Percentiles rank a stretch among this genome's conserved stretches.
Evolutionary conservation across 1,284 basidiomycete genomes (phyloP).

Genomic region (Irpex sp.): DNA sequence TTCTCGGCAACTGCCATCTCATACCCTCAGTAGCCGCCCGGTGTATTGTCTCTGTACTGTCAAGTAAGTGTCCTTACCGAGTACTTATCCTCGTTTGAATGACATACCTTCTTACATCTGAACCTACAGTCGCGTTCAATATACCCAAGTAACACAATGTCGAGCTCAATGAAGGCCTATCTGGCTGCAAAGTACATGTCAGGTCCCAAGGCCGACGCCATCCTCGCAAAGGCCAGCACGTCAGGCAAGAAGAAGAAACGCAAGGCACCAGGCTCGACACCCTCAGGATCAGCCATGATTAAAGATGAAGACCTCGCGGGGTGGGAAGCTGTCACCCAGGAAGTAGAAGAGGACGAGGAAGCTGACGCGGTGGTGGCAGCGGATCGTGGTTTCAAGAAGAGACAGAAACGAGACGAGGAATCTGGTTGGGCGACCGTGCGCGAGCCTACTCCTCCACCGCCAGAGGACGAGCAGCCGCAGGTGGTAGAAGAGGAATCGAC

Average conservation of each 20-base stretch:
- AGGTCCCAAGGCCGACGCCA: conserved; percentile 94
- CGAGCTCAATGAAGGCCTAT: conserved; percentile 59
- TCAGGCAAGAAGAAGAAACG: conserved; percentile 69
- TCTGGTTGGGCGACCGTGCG: conserved; percentile 58
- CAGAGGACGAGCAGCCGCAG: conserved; percentile 66
- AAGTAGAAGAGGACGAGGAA: conserved; percentile 41
- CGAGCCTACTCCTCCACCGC: conserved; percentile 48
- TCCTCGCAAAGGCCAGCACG: conserved; percentile 62
- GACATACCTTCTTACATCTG: background rate
- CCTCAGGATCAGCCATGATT: conserved; percentile 36
- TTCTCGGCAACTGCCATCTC: background rate
- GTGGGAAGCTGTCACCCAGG: conserved; percentile 44
- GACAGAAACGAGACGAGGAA: conserved; percentile 43
- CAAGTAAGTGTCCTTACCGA: too few species aligned
- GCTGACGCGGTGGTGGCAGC: conserved; percentile 60
- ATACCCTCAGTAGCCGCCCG: background rate
- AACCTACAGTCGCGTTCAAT: background rate
- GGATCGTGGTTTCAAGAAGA: conserved; percentile 77
- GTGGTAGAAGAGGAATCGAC: conserved; percentile 42
- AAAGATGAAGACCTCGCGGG: conserved; percentile 65
- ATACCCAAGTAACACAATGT: conserved; percentile 6
- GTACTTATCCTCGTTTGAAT: too few species aligned
- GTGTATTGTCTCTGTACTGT: too few species aligned
- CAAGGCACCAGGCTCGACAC: conserved; percentile 42
- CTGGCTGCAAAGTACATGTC: conserved; percentile 92